Base-by-base conservation (phyloP, 805 yeast species). In the Hanseniaspora lindneri region DNA sequence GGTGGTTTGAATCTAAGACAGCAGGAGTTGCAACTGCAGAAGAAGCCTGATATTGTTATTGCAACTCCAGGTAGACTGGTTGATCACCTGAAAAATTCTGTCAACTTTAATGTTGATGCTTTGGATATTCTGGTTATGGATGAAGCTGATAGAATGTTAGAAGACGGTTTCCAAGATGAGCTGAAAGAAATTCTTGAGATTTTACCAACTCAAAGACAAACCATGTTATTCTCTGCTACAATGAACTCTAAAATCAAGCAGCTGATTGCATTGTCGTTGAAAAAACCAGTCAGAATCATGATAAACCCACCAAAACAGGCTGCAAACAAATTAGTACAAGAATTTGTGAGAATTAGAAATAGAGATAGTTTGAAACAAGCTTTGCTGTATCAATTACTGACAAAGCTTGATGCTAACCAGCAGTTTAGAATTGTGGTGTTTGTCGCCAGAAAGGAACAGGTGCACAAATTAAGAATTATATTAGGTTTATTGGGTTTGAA, bases 51-150 rank as follows among this genome's bases (percentile, higher is more conserved):
- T 70, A 73, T 92, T 47, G 97, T 92, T 19, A 79, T 92, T 62
- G 97, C 98, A 20, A 92, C 99, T 0, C 99, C 99, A 1, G 99
- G 99, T 76, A 76, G 99, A 70, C 81, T 92, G 56, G 92, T 92
- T 60, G 99, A 92, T 66, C 99, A 92, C 66, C 77, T 92, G 50
- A 74, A 97, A 61, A 92, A 92, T 68, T 88, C 97, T 6, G 86
- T 96, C 7, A 81, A 92, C 46, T 92, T 92, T 63, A 77, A 79
- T 42, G 94, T 87, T 41, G 97, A 92, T 56, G 73, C 79, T 29
- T 92, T 92, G 43, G 98, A 92, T 68, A 83, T 92, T 47, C 70
- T 92, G 58, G 94, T 92, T 27, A 74, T 92, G 56, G 98, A 92
- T 70, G 98, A 92, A 70, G 98, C 98, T 52, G 98, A 92, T 73